Evolutionary conservation across 1,284 basidiomycete species (phyloP), one percentile per base, ranked within the genome.

Genomic region (Heterobasidion occidentale): DNA sequence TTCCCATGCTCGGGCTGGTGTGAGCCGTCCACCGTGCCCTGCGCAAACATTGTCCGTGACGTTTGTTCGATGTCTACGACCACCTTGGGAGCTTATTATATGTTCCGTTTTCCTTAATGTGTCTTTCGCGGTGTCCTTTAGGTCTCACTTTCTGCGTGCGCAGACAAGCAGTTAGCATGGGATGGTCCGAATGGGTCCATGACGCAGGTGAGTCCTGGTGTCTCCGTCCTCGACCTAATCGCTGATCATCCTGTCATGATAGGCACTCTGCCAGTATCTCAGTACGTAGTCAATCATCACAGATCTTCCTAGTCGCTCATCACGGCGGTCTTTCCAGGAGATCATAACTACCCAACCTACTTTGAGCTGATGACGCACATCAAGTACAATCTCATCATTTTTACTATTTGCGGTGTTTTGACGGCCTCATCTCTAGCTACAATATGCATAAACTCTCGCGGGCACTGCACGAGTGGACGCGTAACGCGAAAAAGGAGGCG

Each of bases 381-480:
- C 45, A 48, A 48, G 53, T 54, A 36, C 45, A 46, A 17, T 9
- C 36, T 15, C 44, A 7, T 17, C 45, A 34, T 1, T 38, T 34
- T n/a, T 47, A n/a, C 11, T 35, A 27, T 27, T 6, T 27, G 3
- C 27, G 27, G 27, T 27, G 27, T 27, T 27, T 27, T 27, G 27
- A 27, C 27, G 27, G 27, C 27, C 27, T 27, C 27, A 27, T 27
- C 27, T 27, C 27, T 17, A 54, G 53, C n/a, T 49, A 36, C 46
- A 19, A 11, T 6, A 45, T 54, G 15, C 53, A 54, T 36, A 14
- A 36, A n/a, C n/a, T 17, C n/a, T n/a, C 53, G n/a, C 42, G 42
- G 15, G 12, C n/a, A 35, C 53, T 54, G 46, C 53, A 54, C 53
- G 20, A 47, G 17, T 54, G 52, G 52, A 53, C 52, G 19, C 42